phyloP scores from a whole-genome alignment of 2,329 filamentous ascomycete genomes.

The Sporothrix pseudoabietina region DNA sequence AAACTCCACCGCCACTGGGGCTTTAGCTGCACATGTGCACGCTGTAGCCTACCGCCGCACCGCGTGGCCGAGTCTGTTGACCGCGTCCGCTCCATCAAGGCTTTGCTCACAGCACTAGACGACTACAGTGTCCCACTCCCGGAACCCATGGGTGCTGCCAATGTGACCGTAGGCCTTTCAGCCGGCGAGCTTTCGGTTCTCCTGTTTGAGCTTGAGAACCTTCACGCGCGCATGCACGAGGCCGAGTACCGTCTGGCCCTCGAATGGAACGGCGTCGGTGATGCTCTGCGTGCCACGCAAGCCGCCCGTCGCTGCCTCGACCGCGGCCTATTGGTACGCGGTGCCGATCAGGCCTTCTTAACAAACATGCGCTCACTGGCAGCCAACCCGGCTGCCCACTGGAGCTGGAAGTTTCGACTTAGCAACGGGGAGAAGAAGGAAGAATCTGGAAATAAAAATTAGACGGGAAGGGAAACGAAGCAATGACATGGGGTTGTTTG shows the following conservation, averaged over 20 bases:
- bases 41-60: slow-evolving; percentile 41
- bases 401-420: slow-evolving; percentile 37
- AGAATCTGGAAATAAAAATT: background rate
- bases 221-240: slow-evolving; percentile 40
- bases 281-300: slow-evolving; percentile 39
- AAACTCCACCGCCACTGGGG: slow-evolving; percentile 43
- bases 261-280: slow-evolving; percentile 46
- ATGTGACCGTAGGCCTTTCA: slow-evolving; percentile 38
- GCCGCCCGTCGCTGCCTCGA: slow-evolving; percentile 40
- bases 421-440: background rate
- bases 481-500: slow-evolving; percentile 8
- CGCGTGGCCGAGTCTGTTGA: slow-evolving; percentile 41
- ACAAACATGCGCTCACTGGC: slow-evolving; percentile 34
- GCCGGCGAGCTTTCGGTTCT: slow-evolving; percentile 44
- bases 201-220: slow-evolving; percentile 44
- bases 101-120: slow-evolving; percentile 42
- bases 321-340: slow-evolving; percentile 34
- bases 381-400: slow-evolving; percentile 33
- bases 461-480: background rate
- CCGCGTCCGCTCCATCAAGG: slow-evolving; percentile 41
- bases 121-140: slow-evolving; percentile 39
- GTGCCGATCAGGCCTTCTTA: slow-evolving; percentile 35
- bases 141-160: background rate
- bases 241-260: slow-evolving; percentile 46
- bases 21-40: slow-evolving; percentile 45